Evolutionary conservation across 1,284 basidiomycete species (phyloP), one percentile per base, ranked within the genome.

Genomic region (Agroathelia rolfsii): DNA sequence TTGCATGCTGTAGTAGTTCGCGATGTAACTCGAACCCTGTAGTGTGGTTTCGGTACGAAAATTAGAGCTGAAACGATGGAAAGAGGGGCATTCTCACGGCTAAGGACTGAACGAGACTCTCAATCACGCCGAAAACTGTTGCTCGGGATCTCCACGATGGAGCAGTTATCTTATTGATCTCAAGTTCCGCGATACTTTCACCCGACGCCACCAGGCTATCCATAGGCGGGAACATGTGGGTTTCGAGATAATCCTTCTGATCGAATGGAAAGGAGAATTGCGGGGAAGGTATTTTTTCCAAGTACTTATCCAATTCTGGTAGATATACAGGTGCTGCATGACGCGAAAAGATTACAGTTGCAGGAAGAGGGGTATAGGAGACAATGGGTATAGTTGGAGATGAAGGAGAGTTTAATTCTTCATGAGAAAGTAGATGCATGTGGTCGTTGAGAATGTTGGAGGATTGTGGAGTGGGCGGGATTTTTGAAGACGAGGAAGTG

Each of bases 1-100:
- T 42, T 78, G 73, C 11, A 80, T 50, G 45, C 76, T 80, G 46
- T 81, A 83, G 45, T 71, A 79, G 1, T 69, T 65, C 4, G 74
- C 69, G 24, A 80, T 55, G 19, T 64, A 66, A 50, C 76, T 80
- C 2, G 77, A 81, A 12, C 78, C 77, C 76, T 80, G 28, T 4
- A 23, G 13, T 25, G 16, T 15, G 25, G 15, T 31, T 41, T 39
- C 38, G 15, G 24, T 24, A 14, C 34, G 15, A 26, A 24, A 22
- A 17, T 15, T 9, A 22, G 18, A 22, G 27, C n/a, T n/a, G n/a
- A n/a, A n/a, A n/a, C n/a, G n/a, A 12, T 20, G 40, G 30, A 18
- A 19, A 6, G 19, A 24, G 24, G 20, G 30, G 28, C 5, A n/a
- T n/a, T n/a, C n/a, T n/a, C n/a, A n/a, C n/a, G n/a, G n/a, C 69